Conservation (phyloP, 441 rosid genomes). For the Manihot esculenta region DNA sequence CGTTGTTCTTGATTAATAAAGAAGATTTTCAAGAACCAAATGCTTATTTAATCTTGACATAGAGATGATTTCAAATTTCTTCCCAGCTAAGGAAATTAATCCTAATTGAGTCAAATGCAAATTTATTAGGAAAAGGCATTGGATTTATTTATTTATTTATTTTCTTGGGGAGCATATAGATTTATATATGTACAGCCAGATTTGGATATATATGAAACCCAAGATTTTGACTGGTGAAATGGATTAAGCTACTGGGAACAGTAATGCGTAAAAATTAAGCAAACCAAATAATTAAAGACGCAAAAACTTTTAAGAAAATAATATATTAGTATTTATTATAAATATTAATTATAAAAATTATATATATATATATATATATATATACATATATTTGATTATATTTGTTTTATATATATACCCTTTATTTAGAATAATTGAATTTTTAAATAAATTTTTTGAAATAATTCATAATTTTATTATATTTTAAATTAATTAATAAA, state of each 20-base stretch:
- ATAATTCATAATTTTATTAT: too few relatives aligned
- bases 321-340: too few relatives aligned
- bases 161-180: neutral
- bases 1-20: neutral
- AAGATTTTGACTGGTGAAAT: constrained; percentile 1
- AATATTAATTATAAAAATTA: too few relatives aligned
- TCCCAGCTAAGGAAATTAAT: neutral
- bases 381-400: too few relatives aligned
- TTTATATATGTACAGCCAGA: neutral
- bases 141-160: neutral
- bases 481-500: too few relatives aligned
- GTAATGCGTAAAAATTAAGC: constrained; percentile 5
- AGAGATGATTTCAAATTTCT: neutral
- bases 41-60: too few relatives aligned
- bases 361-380: too few relatives aligned
- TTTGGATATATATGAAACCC: neutral
- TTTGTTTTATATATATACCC: too few relatives aligned
- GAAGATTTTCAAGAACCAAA: too few relatives aligned
- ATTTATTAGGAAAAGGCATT: neutral
- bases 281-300: neutral
- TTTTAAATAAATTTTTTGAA: too few relatives aligned
- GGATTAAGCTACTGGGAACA: neutral
- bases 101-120: neutral
- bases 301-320: too few relatives aligned
- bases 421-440: too few relatives aligned